Base-by-base conservation (phyloP, 2,329 filamentous ascomycete species). In the Epichloe coenophiala region DNA sequence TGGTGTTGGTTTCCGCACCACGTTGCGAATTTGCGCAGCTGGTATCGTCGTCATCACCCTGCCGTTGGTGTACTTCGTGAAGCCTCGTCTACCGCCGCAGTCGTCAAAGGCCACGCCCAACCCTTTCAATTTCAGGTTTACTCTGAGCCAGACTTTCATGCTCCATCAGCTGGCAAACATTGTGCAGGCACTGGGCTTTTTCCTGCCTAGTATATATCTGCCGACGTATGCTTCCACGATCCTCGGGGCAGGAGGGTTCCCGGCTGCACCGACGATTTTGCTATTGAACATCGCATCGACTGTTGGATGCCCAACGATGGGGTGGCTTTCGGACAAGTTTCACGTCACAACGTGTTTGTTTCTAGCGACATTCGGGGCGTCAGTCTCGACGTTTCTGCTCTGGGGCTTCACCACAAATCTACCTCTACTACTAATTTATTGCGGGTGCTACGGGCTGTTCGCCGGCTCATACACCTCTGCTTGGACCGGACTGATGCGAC, bases 361-460 rank as follows among this genome's bases (percentile, higher is more conserved):
- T 42, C 63, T 82, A 6, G 78, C 77, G 0, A 74, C 76, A 0
- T 54, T 75, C 3, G 74, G 75, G 9, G 76, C 78, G 0, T 70
- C 73, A 0, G 48, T 77, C 5, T 73, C 75, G 1, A 75, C 73
- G 0, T 71, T 83, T 21, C 59, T 81, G 17, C 65, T 83, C 37
- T 84, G 80, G 80, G 80, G 78, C 0, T 60, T 73, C 35, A 69
- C 75, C 31, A 69, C 67, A 0, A 70, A 68, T 6, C 62, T 78
- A 44, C 68, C 70, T 2, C 61, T 78, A 15, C 64, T 83, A 27
- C 72, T 77, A 19, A 55, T 76, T 13, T 84, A 82, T 61, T 75
- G 77, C 17, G 61, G 79, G 21, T 67, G 71, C 9, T 84, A 78
- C 58, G 81, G 80, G 1, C 71, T 82, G 56, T 83, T 81, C 50